phyloP scores from a whole-genome alignment of 257 asterid genomes.

The Petrea volubilis region DNA sequence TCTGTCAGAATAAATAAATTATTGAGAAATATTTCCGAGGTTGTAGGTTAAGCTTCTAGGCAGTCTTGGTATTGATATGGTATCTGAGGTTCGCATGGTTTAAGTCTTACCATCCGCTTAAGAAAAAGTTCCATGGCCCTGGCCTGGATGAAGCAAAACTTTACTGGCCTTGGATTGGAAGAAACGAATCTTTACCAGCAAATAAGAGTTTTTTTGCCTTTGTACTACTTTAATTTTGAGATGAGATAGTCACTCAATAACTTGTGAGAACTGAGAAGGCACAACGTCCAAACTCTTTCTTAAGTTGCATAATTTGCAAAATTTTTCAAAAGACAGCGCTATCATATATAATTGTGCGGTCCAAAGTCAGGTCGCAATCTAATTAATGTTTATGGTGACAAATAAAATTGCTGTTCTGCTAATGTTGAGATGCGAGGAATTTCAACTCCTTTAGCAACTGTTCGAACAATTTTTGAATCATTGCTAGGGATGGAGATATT shows the following conservation, averaged over 20 bases:
- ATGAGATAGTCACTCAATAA: neutral
- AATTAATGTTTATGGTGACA: neutral
- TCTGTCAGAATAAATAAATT: neutral
- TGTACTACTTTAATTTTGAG: neutral
- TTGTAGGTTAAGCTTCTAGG: neutral
- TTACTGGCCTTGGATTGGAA: neutral
- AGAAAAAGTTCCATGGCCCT: neutral
- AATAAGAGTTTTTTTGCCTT: neutral
- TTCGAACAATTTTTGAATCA: neutral
- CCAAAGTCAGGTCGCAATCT: neutral
- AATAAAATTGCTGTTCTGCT: neutral
- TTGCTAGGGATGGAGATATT: neutral
- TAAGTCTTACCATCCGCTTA: neutral
- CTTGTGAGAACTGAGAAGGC: neutral
- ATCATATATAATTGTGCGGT: neutral
- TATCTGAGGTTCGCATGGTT: neutral
- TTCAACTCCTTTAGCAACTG: neutral
- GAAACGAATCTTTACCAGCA: too few relatives aligned
- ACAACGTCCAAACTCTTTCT: neutral
- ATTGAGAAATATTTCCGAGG: neutral
- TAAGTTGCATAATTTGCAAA: neutral
- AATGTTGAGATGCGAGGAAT: neutral
- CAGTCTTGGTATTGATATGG: neutral
- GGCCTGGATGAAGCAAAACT: neutral
- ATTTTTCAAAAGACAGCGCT: neutral